phyloP scores from a whole-genome alignment of 2,329 filamentous ascomycete genomes.

The Alternaria alternata region DNA sequence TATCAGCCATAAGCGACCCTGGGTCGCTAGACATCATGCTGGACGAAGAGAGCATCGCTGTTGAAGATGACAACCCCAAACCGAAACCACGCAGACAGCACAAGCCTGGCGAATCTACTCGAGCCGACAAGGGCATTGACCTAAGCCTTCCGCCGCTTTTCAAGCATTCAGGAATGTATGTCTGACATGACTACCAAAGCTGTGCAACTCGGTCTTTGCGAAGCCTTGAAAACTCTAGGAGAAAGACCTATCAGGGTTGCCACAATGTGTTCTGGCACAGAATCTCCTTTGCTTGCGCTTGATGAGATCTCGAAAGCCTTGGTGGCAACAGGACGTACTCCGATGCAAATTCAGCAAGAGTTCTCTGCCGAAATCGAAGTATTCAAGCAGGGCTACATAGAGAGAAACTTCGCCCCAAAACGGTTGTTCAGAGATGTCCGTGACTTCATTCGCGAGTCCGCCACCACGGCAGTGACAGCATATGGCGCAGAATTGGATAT shows the following conservation, averaged over 20 bases:
- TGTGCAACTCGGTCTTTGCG: slow-evolving; percentile 40
- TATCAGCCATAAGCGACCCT: neutral
- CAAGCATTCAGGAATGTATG: slow-evolving; percentile 60
- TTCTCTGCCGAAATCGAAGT: slow-evolving; percentile 59
- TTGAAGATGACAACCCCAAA: slow-evolving; percentile 9
- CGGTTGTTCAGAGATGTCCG: slow-evolving; percentile 57
- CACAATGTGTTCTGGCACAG: slow-evolving; percentile 82
- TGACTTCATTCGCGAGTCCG: slow-evolving; percentile 54
- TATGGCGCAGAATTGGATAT: slow-evolving; percentile 68
- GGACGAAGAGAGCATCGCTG: neutral
- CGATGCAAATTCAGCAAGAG: slow-evolving; percentile 46
- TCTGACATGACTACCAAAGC: slow-evolving; percentile 56
- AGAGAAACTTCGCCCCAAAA: slow-evolving; percentile 54
- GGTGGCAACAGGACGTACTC: neutral
- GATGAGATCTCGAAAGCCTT: slow-evolving; percentile 57
- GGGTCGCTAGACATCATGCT: neutral
- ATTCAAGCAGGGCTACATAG: slow-evolving; percentile 58
- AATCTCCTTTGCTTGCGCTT: slow-evolving; percentile 74
- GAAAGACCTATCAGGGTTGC: slow-evolving; percentile 62
- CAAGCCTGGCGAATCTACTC: neutral
- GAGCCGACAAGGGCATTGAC: slow-evolving; percentile 38
- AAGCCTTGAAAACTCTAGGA: slow-evolving; percentile 48
- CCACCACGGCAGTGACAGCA: slow-evolving; percentile 67
- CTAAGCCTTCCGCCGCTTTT: slow-evolving; percentile 56
- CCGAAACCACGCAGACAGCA: neutral